phyloP scores from a whole-genome alignment of 495 filamentous ascomycete species.

The Penicillium angulare region DNA sequence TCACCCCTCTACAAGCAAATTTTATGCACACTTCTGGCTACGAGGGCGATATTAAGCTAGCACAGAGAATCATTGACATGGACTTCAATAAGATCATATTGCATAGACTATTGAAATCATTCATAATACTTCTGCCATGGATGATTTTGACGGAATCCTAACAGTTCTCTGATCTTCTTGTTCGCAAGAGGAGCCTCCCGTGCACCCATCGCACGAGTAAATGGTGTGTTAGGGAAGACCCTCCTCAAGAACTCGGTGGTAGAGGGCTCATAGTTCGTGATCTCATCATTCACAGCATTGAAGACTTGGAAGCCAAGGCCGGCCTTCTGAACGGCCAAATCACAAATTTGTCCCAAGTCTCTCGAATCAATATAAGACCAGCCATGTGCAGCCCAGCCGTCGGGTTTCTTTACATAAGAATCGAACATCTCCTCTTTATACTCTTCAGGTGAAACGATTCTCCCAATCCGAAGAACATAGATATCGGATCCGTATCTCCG shows the following conservation, averaged over 20 bases:
- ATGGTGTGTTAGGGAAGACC: conserved; percentile 40
- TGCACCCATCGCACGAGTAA: conserved; percentile 53
- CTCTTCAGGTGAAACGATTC: conserved; percentile 59
- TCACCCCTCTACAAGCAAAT: not conserved
- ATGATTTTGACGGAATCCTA: conserved; percentile 58
- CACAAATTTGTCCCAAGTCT: conserved; percentile 59
- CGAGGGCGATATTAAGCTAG: not conserved
- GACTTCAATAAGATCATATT: not conserved
- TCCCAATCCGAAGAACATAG: conserved; percentile 58
- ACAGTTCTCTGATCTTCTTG: conserved; percentile 54
- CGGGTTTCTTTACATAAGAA: conserved; percentile 46
- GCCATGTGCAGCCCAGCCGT: conserved; percentile 50
- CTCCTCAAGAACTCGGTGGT: conserved; percentile 50
- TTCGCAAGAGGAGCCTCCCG: conserved; percentile 59
- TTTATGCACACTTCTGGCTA: not conserved
- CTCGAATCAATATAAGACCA: conserved; percentile 62
- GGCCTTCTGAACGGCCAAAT: conserved; percentile 45
- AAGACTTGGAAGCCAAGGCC: conserved; percentile 60
- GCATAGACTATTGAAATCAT: not conserved
- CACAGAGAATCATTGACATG: not conserved
- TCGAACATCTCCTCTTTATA: conserved; percentile 50
- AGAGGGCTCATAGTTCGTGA: conserved; percentile 41
- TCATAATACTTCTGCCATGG: conserved; percentile 46
- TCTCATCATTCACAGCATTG: conserved; percentile 60
- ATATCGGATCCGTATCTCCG: conserved; percentile 54